Evolutionary conservation across 306 rosid genomes (phyloP).

Genomic region (Crataegus laevigata): DNA sequence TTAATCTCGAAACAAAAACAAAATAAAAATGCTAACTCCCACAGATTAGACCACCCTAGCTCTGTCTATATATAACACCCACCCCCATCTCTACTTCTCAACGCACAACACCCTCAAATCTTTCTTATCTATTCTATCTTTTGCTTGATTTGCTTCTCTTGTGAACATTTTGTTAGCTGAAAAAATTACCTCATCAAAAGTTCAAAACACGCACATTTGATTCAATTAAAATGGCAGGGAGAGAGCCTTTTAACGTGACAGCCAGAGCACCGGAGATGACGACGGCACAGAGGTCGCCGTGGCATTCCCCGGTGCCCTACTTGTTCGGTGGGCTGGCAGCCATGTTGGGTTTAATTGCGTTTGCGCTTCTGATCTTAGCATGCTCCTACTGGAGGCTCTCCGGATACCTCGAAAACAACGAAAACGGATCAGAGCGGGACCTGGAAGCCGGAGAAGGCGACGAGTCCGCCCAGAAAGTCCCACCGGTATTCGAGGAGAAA

Average conservation of each 20-base stretch:
- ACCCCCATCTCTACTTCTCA: slow-evolving; percentile 29
- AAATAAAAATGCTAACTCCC: not conserved
- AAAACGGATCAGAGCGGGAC: slow-evolving; percentile 31
- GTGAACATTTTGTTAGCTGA: not conserved
- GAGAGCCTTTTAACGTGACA: slow-evolving; percentile 41
- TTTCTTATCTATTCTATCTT: not conserved
- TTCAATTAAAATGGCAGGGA: slow-evolving; percentile 33
- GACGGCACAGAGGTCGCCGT: slow-evolving; percentile 52
- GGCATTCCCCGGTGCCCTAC: slow-evolving; percentile 97
- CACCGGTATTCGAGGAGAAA: slow-evolving; percentile 63
- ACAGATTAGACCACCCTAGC: not conserved
- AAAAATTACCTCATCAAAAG: not conserved
- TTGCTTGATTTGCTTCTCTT: not conserved
- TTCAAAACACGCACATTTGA: not conserved
- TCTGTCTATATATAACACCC: slow-evolving; percentile 42
- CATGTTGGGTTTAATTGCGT: slow-evolving; percentile 92
- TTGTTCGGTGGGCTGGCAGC: slow-evolving; percentile 93
- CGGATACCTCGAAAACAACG: slow-evolving; percentile 51
- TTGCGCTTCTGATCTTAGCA: slow-evolving; percentile 85
- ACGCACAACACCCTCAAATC: slow-evolving; percentile 13
- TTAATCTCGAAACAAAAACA: slow-evolving; percentile 1
- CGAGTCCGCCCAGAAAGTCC: slow-evolving; percentile 32
- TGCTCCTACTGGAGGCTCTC: slow-evolving; percentile 99
- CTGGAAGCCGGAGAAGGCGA: slow-evolving; percentile 52
- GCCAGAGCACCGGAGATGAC: slow-evolving; percentile 28